These are phyloP conservation scores for Kockovaella imperatae DNA, from an alignment of 768 basidiomycete species.

Conservation along the genomic window DNA sequence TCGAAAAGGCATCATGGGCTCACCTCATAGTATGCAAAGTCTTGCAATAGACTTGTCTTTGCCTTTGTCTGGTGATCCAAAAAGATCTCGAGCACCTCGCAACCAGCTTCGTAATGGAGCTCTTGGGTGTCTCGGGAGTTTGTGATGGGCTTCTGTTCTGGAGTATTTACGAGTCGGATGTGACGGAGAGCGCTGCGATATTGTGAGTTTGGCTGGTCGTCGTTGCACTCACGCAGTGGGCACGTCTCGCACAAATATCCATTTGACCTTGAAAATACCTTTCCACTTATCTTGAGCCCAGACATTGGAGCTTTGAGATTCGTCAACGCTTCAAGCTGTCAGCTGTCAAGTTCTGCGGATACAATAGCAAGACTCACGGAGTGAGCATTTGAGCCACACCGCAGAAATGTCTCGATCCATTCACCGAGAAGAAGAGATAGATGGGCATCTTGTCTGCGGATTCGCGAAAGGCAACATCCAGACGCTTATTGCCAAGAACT, in stretches of 20 bases:
- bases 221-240: constrained; percentile 34
- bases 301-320: constrained; percentile 86
- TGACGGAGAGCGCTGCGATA: constrained; percentile 24
- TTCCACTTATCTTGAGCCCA: constrained; percentile 99
- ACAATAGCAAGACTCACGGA: constrained; percentile 52
- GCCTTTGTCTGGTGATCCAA: constrained; percentile 69
- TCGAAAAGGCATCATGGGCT: constrained; percentile 3
- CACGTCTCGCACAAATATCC: constrained; percentile 92
- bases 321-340: constrained; percentile 61
- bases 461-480: constrained; percentile 96
- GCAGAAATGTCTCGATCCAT: constrained; percentile 80
- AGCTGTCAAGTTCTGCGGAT: neutral
- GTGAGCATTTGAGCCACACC: constrained; percentile 98
- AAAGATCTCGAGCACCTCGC: constrained; percentile 95
- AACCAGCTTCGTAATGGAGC: constrained; percentile 86
- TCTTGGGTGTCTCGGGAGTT: constrained; percentile 98
- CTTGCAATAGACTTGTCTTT: constrained; percentile 84
- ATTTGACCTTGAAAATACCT: constrained; percentile 94
- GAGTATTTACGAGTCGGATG: constrained; percentile 60
- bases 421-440: constrained; percentile 97
- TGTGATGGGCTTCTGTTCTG: constrained; percentile 96
- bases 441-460: constrained; percentile 85
- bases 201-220: neutral
- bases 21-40: constrained; percentile 48
- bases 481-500: constrained; percentile 90